Base-by-base conservation (phyloP, 2,329 filamentous ascomycete genomes). In the Biscogniauxia mediterranea region DNA sequence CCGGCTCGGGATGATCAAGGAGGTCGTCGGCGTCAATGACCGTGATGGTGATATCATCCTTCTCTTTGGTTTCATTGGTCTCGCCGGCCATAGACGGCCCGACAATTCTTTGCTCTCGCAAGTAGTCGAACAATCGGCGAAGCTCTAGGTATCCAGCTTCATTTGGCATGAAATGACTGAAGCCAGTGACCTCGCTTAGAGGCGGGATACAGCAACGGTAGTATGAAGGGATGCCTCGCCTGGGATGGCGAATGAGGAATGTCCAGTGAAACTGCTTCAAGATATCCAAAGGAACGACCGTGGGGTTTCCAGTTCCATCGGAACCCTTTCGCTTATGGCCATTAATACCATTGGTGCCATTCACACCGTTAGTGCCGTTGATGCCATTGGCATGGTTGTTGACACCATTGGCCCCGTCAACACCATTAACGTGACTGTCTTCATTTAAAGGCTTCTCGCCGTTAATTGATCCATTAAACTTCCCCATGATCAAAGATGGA, bases 221-320 rank as follows among this genome's bases (percentile, higher is more conserved):
- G 81, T 94, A 98, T 54, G 92, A 96, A 7, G 95, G 95, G 66
- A 98, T 93, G 70, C 91, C 90, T 73, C 87, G 88, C 70, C 92
- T 88, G n/a, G 95, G 95, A 75, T 98, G 93, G 60, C 95, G 93
- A 81, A 99, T 98, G 65, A 98, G 84, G 79, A 99, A 98, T 21
- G 93, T 92, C 79, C 94, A 98, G 77, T 97, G 93, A 79, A 96
- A 98, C 67, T 87, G 83, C 71, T 87, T 84, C 61, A 98, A 81
- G 61, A 92, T 79, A 28, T 87, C 85, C 26, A 85, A 78, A 2
- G 95, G 95, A 56, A 98, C 79, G 25, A 96, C 89, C 0, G 93
- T 96, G 1, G 93, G 94, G 77, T 98, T 98, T 60, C 82, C 82
- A 2, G 84, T 80, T 76, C 94, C 89, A 2, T 76, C 64, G 57